A percentile compares a stretch with the other conserved stretches of the same genome.
These are phyloP conservation scores for Dioscorea dumetorum DNA, from an alignment of 106 monocot species.

Conservation along the genomic window DNA sequence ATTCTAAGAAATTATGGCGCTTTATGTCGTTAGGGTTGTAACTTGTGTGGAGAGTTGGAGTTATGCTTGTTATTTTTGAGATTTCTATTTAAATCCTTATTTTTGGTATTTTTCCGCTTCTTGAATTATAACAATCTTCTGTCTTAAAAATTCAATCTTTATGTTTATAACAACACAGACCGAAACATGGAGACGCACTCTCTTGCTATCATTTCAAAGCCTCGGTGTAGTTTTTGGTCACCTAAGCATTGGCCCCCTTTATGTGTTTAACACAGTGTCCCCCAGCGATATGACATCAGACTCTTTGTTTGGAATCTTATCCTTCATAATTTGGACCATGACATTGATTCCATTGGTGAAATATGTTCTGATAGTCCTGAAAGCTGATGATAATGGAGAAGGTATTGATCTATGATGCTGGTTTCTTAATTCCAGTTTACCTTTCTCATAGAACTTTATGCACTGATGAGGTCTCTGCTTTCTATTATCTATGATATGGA, in stretches of 20 bases:
- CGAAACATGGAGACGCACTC: conserved; percentile 10
- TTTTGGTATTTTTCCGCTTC: too few relatives aligned
- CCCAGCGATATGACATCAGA: conserved; percentile 1
- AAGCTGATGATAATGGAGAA: conserved; percentile 27
- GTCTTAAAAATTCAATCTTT: conserved; percentile 35
- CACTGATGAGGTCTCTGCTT: too few relatives aligned
- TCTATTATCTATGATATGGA: background rate
- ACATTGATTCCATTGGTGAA: conserved; percentile 20
- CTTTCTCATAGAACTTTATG: background rate
- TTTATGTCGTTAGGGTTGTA: too few relatives aligned
- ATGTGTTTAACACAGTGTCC: conserved; percentile 4
- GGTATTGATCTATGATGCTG: background rate
- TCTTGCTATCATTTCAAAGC: conserved; percentile 21
- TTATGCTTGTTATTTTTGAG: too few relatives aligned
- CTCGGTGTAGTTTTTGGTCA: conserved; percentile 25
- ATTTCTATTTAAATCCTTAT: too few relatives aligned
- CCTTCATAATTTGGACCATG: conserved; percentile 26
- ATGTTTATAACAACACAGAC: background rate
- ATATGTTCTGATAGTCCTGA: conserved; percentile 16
- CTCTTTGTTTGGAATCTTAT: conserved; percentile 13
- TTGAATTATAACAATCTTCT: conserved; percentile 32
- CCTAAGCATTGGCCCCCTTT: conserved; percentile 24
- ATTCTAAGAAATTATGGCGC: too few relatives aligned
- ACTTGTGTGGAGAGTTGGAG: too few relatives aligned
- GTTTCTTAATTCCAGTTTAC: background rate